A percentile compares a stretch with the other conserved stretches of the same genome.
phyloP scores from a whole-genome alignment of 495 filamentous ascomycete genomes.

The Amniculicola lignicola region DNA sequence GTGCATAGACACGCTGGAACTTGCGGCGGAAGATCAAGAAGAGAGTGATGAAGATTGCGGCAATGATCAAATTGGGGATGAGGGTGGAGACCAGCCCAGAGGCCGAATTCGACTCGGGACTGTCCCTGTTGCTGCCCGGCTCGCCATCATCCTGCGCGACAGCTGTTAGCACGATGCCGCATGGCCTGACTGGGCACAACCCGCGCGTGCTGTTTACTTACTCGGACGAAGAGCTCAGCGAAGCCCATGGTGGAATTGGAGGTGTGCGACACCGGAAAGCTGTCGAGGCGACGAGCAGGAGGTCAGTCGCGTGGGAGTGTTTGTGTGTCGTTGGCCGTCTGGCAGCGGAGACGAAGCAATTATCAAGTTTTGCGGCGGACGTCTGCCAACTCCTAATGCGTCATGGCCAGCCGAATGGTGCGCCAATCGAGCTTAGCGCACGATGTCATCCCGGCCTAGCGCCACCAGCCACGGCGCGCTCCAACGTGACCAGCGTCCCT shows the following conservation, averaged over 20 bases:
- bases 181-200: neutral
- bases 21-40: slow-evolving; percentile 76
- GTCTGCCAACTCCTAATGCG: neutral
- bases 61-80: slow-evolving; percentile 63
- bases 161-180: neutral
- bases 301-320: neutral
- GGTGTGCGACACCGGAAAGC: neutral
- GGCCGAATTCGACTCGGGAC: slow-evolving; percentile 45
- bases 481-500: neutral
- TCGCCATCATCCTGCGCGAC: slow-evolving; percentile 13
- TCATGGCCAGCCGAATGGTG: neutral
- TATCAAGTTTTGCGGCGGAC: neutral
- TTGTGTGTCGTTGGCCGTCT: neutral
- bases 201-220: neutral
- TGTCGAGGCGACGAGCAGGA: neutral
- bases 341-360: too few relatives aligned
- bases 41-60: slow-evolving; percentile 59
- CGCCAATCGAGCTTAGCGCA: neutral
- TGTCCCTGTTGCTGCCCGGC: slow-evolving; percentile 14
- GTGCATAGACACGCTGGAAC: slow-evolving; percentile 76
- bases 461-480: neutral
- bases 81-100: slow-evolving; percentile 68
- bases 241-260: slow-evolving; percentile 10
- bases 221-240: slow-evolving; percentile 1
- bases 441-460: neutral